Evolutionary conservation across 1,284 basidiomycete species (phyloP).

Genomic region (Kalmanozyma brasiliensis): DNA sequence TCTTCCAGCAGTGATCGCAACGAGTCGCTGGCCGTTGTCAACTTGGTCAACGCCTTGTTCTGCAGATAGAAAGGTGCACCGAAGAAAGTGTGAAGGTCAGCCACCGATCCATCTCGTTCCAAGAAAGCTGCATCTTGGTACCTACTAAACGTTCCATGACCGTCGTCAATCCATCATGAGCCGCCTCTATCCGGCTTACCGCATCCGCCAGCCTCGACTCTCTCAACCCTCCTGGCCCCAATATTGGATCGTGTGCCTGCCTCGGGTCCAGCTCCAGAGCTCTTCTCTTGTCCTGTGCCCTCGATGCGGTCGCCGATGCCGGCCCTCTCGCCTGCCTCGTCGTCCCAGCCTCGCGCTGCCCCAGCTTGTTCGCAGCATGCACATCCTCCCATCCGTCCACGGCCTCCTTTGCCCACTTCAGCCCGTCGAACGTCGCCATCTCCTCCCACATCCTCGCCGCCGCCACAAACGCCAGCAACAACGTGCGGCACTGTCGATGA

Average conservation of each 20-base stretch:
- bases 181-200: slow-evolving; percentile 25
- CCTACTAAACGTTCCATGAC: slow-evolving; percentile 49
- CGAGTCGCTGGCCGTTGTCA: slow-evolving; percentile 41
- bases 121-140: neutral
- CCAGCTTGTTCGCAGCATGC: slow-evolving; percentile 24
- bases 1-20: slow-evolving; percentile 42
- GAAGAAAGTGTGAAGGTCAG: neutral
- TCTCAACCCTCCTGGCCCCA: slow-evolving; percentile 30
- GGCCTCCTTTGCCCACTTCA: slow-evolving; percentile 55
- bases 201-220: slow-evolving; percentile 40
- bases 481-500: slow-evolving; percentile 51
- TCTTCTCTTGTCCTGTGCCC: slow-evolving; percentile 22
- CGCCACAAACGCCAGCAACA: slow-evolving; percentile 46
- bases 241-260: slow-evolving; percentile 29
- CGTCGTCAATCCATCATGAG: slow-evolving; percentile 24
- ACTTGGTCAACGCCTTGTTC: slow-evolving; percentile 39
- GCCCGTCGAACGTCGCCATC: slow-evolving; percentile 57
- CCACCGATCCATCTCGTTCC: too few species aligned
- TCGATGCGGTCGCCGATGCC: neutral
- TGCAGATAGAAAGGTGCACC: too few species aligned
- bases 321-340: slow-evolving; percentile 26
- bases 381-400: slow-evolving; percentile 57
- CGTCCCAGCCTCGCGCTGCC: slow-evolving; percentile 14
- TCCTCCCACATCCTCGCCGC: slow-evolving; percentile 57
- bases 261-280: slow-evolving; percentile 22